Evolutionary conservation across 129 eudicot genomes (phyloP), one percentile per base, ranked within the genome.

Genomic region (Pseudognaphalium luteoalbum): DNA sequence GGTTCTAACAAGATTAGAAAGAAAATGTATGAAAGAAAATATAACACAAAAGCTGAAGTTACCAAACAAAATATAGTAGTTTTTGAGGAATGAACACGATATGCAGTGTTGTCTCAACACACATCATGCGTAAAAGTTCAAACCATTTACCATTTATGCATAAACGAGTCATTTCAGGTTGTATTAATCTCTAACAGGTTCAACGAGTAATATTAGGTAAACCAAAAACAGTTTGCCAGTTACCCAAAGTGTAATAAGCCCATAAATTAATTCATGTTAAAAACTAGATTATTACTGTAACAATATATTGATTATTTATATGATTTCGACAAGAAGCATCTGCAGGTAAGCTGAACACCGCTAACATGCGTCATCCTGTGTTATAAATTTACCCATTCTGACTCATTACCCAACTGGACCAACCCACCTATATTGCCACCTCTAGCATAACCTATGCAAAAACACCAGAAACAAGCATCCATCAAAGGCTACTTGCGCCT

Each of bases 401-500:
- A 44, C 16, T 16, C 52, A 44, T 44, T 44, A 44, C 52, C 52
- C 52, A 44, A 44, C 52, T 44, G 52, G 52, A 44, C 5, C 4
- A 10, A 11, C 12, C 16, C 52, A 44, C 16, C 4, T 12, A 35
- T 41, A 41, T 7, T 41, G 14, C 50, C 14, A 41, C 50, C 50
- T 41, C 11, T 10, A 21, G 8, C 29, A 73, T 39, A 62, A 41
- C 12, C 28, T 41, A 61, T 7, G 34, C 30, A 4, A 63, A 32
- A 11, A 64, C 29, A 12, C 29, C 19, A 7, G 22, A 70, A 47
- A 20, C 52, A 72, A 57, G 68, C 37, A 20, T 34, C 50, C 4
- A 10, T 76, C 62, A 28, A 32, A 72, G 29, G 32, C 58, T 34
- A 79, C 20, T 35, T 76, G 67, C 75, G 61, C 66, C 44, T 64